A percentile compares a stretch with the other conserved stretches of the same genome.
phyloP scores from a whole-genome alignment of 2,329 filamentous ascomycete species.

The Malbranchea cinnamomea region DNA sequence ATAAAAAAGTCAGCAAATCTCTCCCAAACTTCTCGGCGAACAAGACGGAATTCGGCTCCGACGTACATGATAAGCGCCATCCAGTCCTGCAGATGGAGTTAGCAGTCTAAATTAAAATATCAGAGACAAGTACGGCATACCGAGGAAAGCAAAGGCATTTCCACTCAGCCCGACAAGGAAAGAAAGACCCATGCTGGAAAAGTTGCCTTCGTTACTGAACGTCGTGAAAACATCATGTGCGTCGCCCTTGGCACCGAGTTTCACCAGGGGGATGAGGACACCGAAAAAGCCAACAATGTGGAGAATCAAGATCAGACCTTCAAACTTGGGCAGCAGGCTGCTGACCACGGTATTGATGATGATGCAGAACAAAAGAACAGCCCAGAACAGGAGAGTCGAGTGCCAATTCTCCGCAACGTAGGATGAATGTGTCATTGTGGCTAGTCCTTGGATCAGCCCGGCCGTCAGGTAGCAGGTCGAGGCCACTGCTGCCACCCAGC shows the following conservation, averaged over 20 bases:
- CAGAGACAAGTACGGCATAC: constrained; percentile 3
- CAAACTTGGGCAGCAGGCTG: constrained; percentile 33
- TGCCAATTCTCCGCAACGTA: constrained; percentile 17
- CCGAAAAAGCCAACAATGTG: constrained; percentile 34
- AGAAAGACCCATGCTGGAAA: constrained; percentile 22
- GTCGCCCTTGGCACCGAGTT: constrained; percentile 14
- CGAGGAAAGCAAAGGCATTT: constrained; percentile 14
- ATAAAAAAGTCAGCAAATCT: constrained; percentile 8
- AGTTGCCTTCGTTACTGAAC: constrained; percentile 24
- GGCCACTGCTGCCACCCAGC: constrained; percentile 24
- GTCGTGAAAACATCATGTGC: constrained; percentile 20
- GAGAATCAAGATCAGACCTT: constrained; percentile 35
- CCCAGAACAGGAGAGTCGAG: constrained; percentile 36
- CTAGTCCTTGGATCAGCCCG: constrained; percentile 21
- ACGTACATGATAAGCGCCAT: constrained; percentile 22
- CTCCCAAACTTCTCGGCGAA: constrained; percentile 7
- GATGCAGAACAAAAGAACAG: constrained; percentile 31
- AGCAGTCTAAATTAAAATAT: constrained; percentile 2
- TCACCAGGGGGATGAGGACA: constrained; percentile 24
- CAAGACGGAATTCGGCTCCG: constrained; percentile 7
- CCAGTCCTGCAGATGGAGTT: constrained; percentile 16
- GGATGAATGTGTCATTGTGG: constrained; percentile 19
- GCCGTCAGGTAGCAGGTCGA: constrained; percentile 20
- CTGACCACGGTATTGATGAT: constrained; percentile 37
- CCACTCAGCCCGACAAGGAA: constrained; percentile 24